These are phyloP conservation scores for Umbelopsis vinacea DNA, from an alignment of 192 early-diverging fungal genomes.

Conservation along the genomic window DNA sequence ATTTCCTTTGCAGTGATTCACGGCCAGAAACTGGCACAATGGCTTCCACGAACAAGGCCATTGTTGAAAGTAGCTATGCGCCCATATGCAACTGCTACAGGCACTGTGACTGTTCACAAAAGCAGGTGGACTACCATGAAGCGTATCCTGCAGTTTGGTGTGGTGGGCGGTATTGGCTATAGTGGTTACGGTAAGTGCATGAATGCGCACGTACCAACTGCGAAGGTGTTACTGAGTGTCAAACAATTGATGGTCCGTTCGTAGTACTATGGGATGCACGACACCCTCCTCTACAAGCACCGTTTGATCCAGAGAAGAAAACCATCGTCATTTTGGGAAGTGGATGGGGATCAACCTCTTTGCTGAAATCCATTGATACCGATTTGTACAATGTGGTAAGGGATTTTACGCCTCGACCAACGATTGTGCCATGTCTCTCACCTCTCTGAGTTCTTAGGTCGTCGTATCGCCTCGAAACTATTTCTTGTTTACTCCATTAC, in stretches of 20 bases:
- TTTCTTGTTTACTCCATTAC: slow-evolving; percentile 78
- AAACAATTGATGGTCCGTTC: slow-evolving; percentile 16
- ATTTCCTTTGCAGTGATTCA: neutral
- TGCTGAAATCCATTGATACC: slow-evolving; percentile 26
- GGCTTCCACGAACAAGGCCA: neutral
- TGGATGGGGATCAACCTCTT: slow-evolving; percentile 27
- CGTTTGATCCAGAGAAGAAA: slow-evolving; percentile 46
- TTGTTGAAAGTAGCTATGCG: neutral
- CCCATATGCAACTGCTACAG: slow-evolving; percentile 1
- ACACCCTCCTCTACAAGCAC: slow-evolving; percentile 41
- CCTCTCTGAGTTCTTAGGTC: slow-evolving; percentile 33
- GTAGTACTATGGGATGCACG: slow-evolving; percentile 29
- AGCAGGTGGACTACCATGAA: slow-evolving; percentile 22
- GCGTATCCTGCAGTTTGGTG: slow-evolving; percentile 11
- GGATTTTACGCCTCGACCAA: neutral
- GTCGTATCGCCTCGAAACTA: slow-evolving; percentile 86
- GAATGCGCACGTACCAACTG: too few species aligned
- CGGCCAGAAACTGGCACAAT: neutral
- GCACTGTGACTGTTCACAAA: slow-evolving; percentile 8
- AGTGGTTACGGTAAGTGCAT: slow-evolving; percentile 30
- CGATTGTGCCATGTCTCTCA: slow-evolving; percentile 24
- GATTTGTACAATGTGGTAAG: slow-evolving; percentile 27
- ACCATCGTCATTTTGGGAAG: slow-evolving; percentile 26
- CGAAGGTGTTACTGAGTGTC: neutral
- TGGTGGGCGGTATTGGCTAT: slow-evolving; percentile 24